A percentile compares a stretch with the other conserved stretches of the same genome.
Evolutionary conservation across 192 early-diverging fungal species (phyloP).

Genomic region (Coemansia sp.): DNA sequence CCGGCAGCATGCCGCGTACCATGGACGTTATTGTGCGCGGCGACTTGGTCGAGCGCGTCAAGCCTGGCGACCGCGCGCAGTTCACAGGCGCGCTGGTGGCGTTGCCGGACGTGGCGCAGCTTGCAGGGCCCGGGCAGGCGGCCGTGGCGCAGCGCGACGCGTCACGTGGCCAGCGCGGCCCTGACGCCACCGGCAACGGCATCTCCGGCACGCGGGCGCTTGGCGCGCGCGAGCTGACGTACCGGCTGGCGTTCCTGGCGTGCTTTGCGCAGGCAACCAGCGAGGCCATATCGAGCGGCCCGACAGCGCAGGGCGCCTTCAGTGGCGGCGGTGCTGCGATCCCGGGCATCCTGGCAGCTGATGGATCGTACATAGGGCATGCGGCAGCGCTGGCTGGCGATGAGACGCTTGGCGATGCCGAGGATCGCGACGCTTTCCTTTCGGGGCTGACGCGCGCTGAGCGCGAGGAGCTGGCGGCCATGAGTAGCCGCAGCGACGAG

Average conservation of each 20-base stretch:
- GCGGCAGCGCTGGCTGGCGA: slow-evolving; percentile 49
- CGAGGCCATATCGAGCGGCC: not conserved
- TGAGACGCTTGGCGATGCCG: slow-evolving; percentile 59
- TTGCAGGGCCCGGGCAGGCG: slow-evolving; percentile 71
- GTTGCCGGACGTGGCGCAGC: slow-evolving; percentile 85
- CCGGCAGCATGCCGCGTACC: slow-evolving; percentile 95
- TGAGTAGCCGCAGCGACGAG: slow-evolving; percentile 63
- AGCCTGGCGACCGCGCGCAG: slow-evolving; percentile 91
- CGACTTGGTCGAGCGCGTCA: slow-evolving; percentile 91
- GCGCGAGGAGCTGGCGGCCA: slow-evolving; percentile 70
- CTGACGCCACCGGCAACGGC: slow-evolving; percentile 38
- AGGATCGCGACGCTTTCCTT: slow-evolving; percentile 66
- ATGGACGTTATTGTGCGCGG: slow-evolving; percentile 94
- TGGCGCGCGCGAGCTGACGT: slow-evolving; percentile 92
- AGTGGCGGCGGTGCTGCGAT: not conserved
- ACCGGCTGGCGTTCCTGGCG: slow-evolving; percentile 88
- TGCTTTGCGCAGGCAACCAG: slow-evolving; percentile 72
- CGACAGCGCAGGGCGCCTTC: not conserved
- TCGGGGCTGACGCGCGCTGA: slow-evolving; percentile 71
- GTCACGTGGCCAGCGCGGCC: slow-evolving; percentile 64
- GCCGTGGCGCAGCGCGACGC: slow-evolving; percentile 64
- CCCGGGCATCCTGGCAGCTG: slow-evolving; percentile 11
- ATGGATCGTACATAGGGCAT: slow-evolving; percentile 22
- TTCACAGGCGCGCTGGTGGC: slow-evolving; percentile 91
- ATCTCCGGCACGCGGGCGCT: slow-evolving; percentile 84